phyloP scores from a whole-genome alignment of 306 rosid species.

The Cicer cuneatum region DNA sequence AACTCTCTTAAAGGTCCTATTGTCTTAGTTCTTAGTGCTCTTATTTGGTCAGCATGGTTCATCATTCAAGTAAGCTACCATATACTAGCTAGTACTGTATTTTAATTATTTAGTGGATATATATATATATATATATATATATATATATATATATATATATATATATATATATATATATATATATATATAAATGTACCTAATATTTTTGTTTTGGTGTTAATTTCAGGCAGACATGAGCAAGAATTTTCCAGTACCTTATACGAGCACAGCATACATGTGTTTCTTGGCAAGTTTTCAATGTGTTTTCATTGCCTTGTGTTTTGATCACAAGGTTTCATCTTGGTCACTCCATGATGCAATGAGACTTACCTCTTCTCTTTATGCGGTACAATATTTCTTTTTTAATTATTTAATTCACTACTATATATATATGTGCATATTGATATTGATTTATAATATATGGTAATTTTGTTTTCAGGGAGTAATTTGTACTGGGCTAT shows the following conservation, averaged over 20 bases:
- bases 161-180: not conserved
- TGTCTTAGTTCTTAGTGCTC: slow-evolving; percentile 51
- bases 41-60: slow-evolving; percentile 72
- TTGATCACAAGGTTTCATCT: slow-evolving; percentile 52
- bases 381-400: slow-evolving; percentile 50
- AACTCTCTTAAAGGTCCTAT: slow-evolving; percentile 56
- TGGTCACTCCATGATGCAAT: slow-evolving; percentile 64
- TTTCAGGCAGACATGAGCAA: slow-evolving; percentile 72
- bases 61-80: slow-evolving; percentile 65
- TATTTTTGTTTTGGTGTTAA: not conserved
- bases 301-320: slow-evolving; percentile 55
- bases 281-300: slow-evolving; percentile 69
- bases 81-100: too few species aligned
- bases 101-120: not conserved
- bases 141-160: not conserved
- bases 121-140: not conserved
- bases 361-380: slow-evolving; percentile 61
- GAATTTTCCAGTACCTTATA: slow-evolving; percentile 78
- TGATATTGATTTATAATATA: not conserved
- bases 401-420: too few species aligned
- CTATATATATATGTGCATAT: too few species aligned
- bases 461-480: slow-evolving; percentile 57
- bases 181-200: too few species aligned
- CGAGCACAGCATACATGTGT: slow-evolving; percentile 67
- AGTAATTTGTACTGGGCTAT: slow-evolving; percentile 65